These are phyloP conservation scores for Globisporangium orthogonon DNA, from an alignment of 352 stramenopile species.

Conservation along the genomic window DNA sequence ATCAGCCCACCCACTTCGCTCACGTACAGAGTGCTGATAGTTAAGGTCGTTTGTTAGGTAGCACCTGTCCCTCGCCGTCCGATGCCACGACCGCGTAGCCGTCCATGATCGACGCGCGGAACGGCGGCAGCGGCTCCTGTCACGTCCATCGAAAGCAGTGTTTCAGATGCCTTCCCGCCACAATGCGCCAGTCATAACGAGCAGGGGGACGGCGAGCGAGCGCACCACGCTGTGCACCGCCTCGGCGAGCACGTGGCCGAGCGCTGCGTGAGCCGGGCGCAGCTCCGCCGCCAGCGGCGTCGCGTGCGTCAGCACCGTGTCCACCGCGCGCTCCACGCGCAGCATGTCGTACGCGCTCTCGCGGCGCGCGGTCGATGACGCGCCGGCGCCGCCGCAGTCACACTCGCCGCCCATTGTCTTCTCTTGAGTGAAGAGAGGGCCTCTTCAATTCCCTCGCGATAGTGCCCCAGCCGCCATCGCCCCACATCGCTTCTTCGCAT, in stretches of 20 bases:
- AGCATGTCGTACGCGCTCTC: conserved; percentile 81
- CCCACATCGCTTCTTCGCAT: too few species aligned
- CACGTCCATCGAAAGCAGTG: not conserved
- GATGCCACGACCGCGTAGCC: conserved; percentile 93
- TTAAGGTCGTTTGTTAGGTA: too few species aligned
- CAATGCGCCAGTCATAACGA: not conserved
- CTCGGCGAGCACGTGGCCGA: conserved; percentile 49
- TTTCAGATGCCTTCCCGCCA: too few species aligned
- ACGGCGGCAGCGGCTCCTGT: conserved; percentile 89
- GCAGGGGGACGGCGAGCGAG: not conserved
- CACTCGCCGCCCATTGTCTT: conserved; percentile 23
- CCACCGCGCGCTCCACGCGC: conserved; percentile 44
- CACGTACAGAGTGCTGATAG: too few species aligned
- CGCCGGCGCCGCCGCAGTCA: conserved; percentile 40
- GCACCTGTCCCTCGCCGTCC: conserved; percentile 64
- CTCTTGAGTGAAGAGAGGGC: too few species aligned
- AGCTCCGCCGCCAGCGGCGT: conserved; percentile 28
- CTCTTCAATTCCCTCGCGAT: too few species aligned
- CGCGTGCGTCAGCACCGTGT: conserved; percentile 39
- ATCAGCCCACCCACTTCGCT: not conserved
- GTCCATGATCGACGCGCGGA: conserved; percentile 97
- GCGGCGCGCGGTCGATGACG: conserved; percentile 29
- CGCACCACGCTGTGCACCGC: conserved; percentile 37
- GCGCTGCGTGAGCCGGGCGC: conserved; percentile 28
- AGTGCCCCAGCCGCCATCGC: too few species aligned